These are phyloP conservation scores for Gnomoniopsis smithogilvyi DNA, from an alignment of 2,329 filamentous ascomycete species.

Conservation along the genomic window DNA sequence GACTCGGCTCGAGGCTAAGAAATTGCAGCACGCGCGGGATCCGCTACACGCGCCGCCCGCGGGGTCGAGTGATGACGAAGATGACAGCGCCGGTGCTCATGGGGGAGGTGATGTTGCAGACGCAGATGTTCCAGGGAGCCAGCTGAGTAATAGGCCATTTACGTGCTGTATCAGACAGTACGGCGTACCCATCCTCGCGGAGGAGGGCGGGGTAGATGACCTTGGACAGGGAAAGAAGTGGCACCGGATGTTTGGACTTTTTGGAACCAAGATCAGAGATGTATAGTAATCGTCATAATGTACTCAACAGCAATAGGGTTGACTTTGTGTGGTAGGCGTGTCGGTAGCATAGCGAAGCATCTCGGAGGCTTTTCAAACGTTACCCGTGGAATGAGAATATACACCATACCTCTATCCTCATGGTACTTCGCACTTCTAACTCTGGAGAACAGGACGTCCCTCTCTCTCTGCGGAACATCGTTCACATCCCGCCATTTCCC, in stretches of 20 bases:
- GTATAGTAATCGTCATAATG: neutral
- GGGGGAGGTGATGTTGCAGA: slow-evolving; percentile 16
- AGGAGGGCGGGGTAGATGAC: slow-evolving; percentile 39
- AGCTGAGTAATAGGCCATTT: slow-evolving; percentile 57
- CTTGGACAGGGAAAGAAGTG: slow-evolving; percentile 48
- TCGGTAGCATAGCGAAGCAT: too few species aligned
- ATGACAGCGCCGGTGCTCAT: slow-evolving; percentile 3
- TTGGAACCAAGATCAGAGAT: slow-evolving; percentile 58
- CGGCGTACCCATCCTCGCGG: slow-evolving; percentile 48
- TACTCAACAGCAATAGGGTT: neutral
- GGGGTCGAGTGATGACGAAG: slow-evolving; percentile 36
- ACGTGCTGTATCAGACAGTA: slow-evolving; percentile 70
- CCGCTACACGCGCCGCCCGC: slow-evolving; percentile 30
- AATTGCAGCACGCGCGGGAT: slow-evolving; percentile 2
- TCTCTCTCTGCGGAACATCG: too few species aligned
- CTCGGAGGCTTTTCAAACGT: too few species aligned
- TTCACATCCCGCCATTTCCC: too few species aligned
- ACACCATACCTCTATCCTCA: too few species aligned
- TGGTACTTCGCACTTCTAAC: too few species aligned
- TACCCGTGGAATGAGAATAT: too few species aligned
- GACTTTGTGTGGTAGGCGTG: too few species aligned
- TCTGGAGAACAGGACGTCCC: too few species aligned
- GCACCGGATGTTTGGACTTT: slow-evolving; percentile 62
- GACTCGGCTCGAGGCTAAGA: slow-evolving; percentile 28
- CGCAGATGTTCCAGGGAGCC: slow-evolving; percentile 13